Base-by-base conservation (phyloP, 495 filamentous ascomycete species). In the Stereocaulon alpinum region DNA sequence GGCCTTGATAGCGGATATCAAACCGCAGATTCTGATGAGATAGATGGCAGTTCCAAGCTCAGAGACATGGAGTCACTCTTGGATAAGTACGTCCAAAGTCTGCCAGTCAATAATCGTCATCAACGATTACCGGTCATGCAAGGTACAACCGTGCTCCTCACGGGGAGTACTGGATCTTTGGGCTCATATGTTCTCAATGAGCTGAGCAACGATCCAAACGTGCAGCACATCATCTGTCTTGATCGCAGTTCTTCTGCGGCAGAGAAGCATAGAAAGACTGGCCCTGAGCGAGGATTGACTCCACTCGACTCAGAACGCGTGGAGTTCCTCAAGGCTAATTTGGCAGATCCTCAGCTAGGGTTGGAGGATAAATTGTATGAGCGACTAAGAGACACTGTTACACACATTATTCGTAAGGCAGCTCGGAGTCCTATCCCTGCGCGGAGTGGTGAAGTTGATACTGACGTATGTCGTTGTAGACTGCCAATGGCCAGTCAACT, bases 111-210 rank as follows among this genome's bases (percentile, higher is more conserved):
- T 17, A 43, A 48, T 40, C 40, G 17, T n/a, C 40, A 0, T 57
- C 55, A 18, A 34, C 14, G 18, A n/a, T 29, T 29, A 50, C 45
- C 45, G 45, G 18, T 29, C 10, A 40, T 20, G 52, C 34, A 55
- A 24, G 40, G 40, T 43, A 4, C 32, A 6, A 43, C 37, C 1
- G 22, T 43, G 5, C 44, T 48, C 44, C 40, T 55, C 9, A 55
- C 53, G 4, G 53, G 53, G 3, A 42, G 37, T 40, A 55, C 53
- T 1, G 53, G 53, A 18, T 29, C 53, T 12, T 24, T 86, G 7
- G 82, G 83, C 5, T 78, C 74, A 2, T 81, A 83, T 64, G 68
- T 85, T 59, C 67, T 85, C 2, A 72, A 78, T 58, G 41, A 67
- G 4, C 71, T 81, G 17, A 55, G 73, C 0, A 48, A 56, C 11